A percentile compares a stretch with the other conserved stretches of the same genome.
Conservation (phyloP, 1,284 basidiomycete genomes). For the Rhodotorula sp. region DNA sequence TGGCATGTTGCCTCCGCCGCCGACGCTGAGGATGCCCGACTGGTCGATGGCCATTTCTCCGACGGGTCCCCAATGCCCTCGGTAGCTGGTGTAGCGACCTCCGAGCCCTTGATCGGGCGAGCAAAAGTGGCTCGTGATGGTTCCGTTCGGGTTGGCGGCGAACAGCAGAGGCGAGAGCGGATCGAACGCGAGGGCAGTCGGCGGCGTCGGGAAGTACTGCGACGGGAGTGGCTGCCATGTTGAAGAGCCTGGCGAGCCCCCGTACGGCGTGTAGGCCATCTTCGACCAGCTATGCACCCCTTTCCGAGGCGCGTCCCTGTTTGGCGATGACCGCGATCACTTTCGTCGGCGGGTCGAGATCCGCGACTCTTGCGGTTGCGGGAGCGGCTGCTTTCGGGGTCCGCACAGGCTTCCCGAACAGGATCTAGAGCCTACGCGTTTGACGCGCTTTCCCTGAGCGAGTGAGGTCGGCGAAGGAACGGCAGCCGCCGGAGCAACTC, state of each 20-base stretch:
- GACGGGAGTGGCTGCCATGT: conserved; percentile 35
- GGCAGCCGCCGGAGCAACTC: no score
- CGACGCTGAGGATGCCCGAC: conserved; percentile 48
- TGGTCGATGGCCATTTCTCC: conserved; percentile 49
- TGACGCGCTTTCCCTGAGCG: no score
- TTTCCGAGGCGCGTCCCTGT: no score
- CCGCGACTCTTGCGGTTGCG: no score
- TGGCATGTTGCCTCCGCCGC: conserved; percentile 32
- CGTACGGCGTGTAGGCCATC: conserved; percentile 24
- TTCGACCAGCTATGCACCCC: not conserved
- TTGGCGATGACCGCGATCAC: no score
- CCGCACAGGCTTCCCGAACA: no score
- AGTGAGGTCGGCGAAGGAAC: no score
- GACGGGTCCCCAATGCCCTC: conserved; percentile 41
- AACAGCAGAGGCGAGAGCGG: conserved; percentile 34
- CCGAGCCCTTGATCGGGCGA: conserved; percentile 21
- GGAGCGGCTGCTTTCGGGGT: no score
- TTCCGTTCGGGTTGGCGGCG: conserved; percentile 29
- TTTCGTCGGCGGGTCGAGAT: no score
- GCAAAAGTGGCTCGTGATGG: conserved; percentile 34
- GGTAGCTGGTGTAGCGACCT: conserved; percentile 44
- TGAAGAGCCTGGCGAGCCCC: not conserved
- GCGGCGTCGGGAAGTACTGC: conserved; percentile 31
- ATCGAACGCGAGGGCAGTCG: conserved; percentile 33
- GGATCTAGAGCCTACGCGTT: no score